phyloP scores from a whole-genome alignment of 495 filamentous ascomycete species.

The Pseudevernia furfuracea region DNA sequence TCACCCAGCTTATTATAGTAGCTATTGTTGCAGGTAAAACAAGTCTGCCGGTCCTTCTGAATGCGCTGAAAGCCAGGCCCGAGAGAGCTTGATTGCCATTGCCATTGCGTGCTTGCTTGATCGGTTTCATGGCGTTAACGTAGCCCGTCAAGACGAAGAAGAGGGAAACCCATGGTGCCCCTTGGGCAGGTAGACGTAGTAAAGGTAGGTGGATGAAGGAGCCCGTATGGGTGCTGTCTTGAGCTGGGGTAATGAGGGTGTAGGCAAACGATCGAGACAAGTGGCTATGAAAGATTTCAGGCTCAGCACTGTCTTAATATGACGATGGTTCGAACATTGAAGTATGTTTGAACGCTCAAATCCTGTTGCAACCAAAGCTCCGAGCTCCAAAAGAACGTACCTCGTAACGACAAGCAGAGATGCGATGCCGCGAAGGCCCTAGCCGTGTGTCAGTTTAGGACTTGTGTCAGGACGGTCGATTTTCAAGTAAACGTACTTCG shows the following conservation, averaged over 20 bases:
- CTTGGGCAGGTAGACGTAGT: slow-evolving; percentile 54
- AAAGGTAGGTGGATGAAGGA: slow-evolving; percentile 52
- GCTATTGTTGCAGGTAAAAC: slow-evolving; percentile 55
- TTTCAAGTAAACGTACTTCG: not conserved
- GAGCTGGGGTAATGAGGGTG: slow-evolving; percentile 13
- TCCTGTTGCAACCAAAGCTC: not conserved
- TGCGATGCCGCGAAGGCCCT: slow-evolving; percentile 59
- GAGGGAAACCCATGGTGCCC: slow-evolving; percentile 57
- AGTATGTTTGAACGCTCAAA: not conserved
- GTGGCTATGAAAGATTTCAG: not conserved
- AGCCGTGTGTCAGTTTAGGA: not conserved
- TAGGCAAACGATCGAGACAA: slow-evolving; percentile 16
- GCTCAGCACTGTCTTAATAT: not conserved
- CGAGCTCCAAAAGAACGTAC: slow-evolving; percentile 40
- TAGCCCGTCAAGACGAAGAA: slow-evolving; percentile 63
- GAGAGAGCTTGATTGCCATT: slow-evolving; percentile 44
- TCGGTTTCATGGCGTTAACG: slow-evolving; percentile 58
- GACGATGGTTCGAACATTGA: not conserved
- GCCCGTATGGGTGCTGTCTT: slow-evolving; percentile 34
- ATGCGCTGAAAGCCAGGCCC: slow-evolving; percentile 52
- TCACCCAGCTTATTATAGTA: slow-evolving; percentile 48
- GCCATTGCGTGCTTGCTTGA: slow-evolving; percentile 51
- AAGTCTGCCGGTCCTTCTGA: slow-evolving; percentile 56
- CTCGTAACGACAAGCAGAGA: slow-evolving; percentile 56
- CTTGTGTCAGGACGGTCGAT: not conserved